Evolutionary conservation across 2,329 filamentous ascomycete species (phyloP).

Genomic region (Pleoardoris graminearum): DNA sequence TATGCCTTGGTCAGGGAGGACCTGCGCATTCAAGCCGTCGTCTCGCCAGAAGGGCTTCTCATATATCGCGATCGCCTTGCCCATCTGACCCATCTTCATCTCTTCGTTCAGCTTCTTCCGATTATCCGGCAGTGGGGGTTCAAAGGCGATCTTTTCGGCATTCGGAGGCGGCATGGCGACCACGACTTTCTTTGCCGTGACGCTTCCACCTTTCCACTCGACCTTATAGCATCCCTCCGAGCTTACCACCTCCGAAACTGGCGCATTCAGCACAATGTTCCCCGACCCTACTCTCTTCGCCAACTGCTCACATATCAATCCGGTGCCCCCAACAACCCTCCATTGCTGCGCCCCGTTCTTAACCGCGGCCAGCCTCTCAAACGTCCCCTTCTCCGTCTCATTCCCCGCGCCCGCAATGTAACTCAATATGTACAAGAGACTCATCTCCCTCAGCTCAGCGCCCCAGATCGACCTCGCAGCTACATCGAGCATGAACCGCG

Average conservation of each 20-base stretch:
- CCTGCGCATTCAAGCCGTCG: conserved; percentile 50
- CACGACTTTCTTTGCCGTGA: conserved; percentile 52
- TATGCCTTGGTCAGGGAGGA: conserved; percentile 17
- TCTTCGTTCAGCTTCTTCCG: conserved; percentile 47
- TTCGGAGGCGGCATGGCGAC: conserved; percentile 54
- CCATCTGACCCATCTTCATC: conserved; percentile 53
- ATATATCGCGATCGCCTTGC: conserved; percentile 57
- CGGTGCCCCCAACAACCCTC: conserved; percentile 27
- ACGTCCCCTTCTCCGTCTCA: conserved; percentile 17
- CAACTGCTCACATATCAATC: conserved; percentile 21
- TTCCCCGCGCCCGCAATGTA: conserved; percentile 28
- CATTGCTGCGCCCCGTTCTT: conserved; percentile 22
- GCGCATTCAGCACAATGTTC: conserved; percentile 21
- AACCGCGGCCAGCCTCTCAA: conserved; percentile 17
- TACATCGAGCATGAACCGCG: conserved; percentile 15
- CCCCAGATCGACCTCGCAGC: conserved; percentile 17
- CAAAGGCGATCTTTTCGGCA: conserved; percentile 52
- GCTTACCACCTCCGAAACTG: conserved; percentile 20
- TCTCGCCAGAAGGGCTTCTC: conserved; percentile 53
- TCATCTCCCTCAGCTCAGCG: conserved; percentile 18
- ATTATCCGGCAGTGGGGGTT: conserved; percentile 49
- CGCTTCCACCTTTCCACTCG: conserved; percentile 23
- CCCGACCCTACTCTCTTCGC: conserved; percentile 19
- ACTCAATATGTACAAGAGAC: conserved; percentile 21
- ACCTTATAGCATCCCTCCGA: conserved; percentile 16